A percentile compares a stretch with the other conserved stretches of the same genome.
These are phyloP conservation scores for Tephrocybe sp. DNA, from an alignment of 768 basidiomycete species.

Conservation along the genomic window DNA sequence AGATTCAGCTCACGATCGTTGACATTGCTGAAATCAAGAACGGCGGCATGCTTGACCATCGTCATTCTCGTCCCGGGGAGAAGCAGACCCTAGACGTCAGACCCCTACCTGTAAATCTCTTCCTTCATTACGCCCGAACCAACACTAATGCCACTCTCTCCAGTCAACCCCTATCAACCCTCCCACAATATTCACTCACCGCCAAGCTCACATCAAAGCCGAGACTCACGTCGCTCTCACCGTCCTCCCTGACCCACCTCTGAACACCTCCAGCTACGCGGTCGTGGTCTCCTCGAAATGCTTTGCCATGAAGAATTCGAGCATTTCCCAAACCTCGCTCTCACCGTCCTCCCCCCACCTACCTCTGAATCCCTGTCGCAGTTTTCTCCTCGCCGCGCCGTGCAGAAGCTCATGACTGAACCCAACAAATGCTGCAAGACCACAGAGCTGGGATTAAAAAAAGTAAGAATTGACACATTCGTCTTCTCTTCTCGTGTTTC, in stretches of 20 bases:
- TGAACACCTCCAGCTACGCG: no score
- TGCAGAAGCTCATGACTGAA: no score
- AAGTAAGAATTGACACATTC: no score
- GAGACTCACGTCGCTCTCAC: constrained; percentile 52
- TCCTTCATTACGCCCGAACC: not conserved
- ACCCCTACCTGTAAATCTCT: constrained; percentile 35
- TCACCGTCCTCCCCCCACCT: no score
- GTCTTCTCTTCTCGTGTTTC: constrained; percentile 30
- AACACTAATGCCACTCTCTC: not conserved
- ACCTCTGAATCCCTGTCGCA: no score
- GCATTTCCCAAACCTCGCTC: no score
- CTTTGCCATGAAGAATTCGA: no score
- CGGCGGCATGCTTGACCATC: constrained; percentile 47
- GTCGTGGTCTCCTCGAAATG: no score
- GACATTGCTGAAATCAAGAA: constrained; percentile 49
- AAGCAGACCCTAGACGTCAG: constrained; percentile 37
- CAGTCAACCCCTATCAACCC: constrained; percentile 49
- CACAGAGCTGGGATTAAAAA: no score
- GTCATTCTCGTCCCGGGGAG: constrained; percentile 45
- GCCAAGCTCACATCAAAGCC: constrained; percentile 48
- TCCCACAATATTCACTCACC: constrained; percentile 49
- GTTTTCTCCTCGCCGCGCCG: no score
- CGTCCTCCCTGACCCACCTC: no score
- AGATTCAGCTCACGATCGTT: constrained; percentile 44
- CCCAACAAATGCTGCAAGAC: no score